Evolutionary conservation across 139 green algal species (phyloP).

Genomic region (Picochlorum costavermella): DNA sequence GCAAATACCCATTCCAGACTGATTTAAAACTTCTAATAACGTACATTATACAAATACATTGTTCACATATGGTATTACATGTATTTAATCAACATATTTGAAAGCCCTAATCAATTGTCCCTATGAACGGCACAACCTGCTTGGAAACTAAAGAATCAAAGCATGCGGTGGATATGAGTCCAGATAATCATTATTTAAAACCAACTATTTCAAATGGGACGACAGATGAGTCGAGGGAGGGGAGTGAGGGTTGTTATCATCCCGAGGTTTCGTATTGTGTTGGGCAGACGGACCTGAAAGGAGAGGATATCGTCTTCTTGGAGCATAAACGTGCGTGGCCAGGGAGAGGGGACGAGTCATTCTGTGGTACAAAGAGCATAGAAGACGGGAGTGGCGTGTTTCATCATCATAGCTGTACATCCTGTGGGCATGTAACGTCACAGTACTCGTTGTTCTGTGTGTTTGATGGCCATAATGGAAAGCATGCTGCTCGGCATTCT

Average conservation of each 20-base stretch:
- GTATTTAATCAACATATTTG: no score
- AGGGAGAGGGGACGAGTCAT: background rate
- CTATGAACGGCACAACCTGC: no score
- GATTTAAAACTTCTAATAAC: no score
- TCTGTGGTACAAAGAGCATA: background rate
- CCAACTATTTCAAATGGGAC: no score
- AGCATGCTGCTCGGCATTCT: slow-evolving; percentile 22
- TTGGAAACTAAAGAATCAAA: no score
- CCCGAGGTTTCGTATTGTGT: slow-evolving; percentile 6
- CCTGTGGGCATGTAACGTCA: background rate
- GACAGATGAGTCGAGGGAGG: no score
- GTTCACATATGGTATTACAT: no score
- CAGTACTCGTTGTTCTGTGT: slow-evolving; percentile 39
- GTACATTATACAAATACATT: no score
- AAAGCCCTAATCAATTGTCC: no score
- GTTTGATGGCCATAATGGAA: slow-evolving; percentile 62
- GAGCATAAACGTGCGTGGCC: slow-evolving; percentile 27
- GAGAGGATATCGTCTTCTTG: slow-evolving; percentile 25
- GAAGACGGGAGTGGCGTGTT: background rate
- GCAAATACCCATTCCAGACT: no score
- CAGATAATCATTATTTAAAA: no score
- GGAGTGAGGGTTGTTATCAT: slow-evolving; percentile 4
- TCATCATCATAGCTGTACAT: slow-evolving; percentile 1
- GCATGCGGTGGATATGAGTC: no score
- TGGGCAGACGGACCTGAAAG: slow-evolving; percentile 15